Evolutionary conservation across 176 grass and related monocot genomes (phyloP).

Genomic region (Secale cereale): DNA sequence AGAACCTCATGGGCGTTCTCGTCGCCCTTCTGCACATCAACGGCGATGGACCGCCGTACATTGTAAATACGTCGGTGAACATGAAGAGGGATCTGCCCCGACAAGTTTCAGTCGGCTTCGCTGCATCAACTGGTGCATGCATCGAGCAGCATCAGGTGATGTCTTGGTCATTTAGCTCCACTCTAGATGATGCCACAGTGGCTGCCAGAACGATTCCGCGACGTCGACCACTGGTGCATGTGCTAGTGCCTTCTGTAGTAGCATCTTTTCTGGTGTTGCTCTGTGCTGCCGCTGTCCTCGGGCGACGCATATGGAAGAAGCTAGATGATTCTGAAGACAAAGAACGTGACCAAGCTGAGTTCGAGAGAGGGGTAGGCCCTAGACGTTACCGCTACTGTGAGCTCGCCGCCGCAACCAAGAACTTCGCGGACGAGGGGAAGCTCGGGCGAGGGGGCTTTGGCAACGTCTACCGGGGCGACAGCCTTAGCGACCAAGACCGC

Average conservation of each 20-base stretch:
- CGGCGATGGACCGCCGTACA: not conserved
- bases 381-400: too few species aligned
- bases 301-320: not conserved
- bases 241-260: not conserved
- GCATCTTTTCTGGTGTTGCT: not conserved
- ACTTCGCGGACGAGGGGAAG: too few species aligned
- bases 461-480: not conserved
- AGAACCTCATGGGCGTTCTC: not conserved
- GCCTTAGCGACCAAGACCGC: not conserved
- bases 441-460: too few species aligned
- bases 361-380: too few species aligned
- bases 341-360: not conserved
- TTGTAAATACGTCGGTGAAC: not conserved
- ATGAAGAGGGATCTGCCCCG: too few species aligned
- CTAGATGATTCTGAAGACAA: not conserved
- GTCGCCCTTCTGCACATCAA: not conserved
- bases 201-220: too few species aligned
- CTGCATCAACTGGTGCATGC: not conserved
- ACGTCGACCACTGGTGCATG: not conserved
- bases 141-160: not conserved
- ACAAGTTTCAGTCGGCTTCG: constrained; percentile 28
- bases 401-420: too few species aligned
- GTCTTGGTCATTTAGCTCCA: constrained; percentile 12
- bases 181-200: too few species aligned
- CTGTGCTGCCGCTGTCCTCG: not conserved